Percentiles rank a stretch among this genome's conserved stretches.
These are phyloP conservation scores for Pseudovirgaria hyperparasitica DNA, from an alignment of 2,329 filamentous ascomycete species.

Conservation along the genomic window DNA sequence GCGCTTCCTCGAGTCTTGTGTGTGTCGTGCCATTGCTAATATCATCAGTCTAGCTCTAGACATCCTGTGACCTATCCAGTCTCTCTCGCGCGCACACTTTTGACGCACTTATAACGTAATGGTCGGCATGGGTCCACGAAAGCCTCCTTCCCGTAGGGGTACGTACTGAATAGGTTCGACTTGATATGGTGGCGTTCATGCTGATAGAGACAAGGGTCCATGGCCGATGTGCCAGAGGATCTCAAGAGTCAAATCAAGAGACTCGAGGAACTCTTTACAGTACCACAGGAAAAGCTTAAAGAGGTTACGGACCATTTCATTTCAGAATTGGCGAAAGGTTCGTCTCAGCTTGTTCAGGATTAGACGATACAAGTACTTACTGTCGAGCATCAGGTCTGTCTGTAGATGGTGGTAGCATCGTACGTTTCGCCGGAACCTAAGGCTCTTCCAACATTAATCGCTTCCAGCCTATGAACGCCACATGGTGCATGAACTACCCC, in stretches of 20 bases:
- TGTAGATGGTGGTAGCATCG: slow-evolving; percentile 84
- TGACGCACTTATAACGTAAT: no score
- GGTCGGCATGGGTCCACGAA: slow-evolving; percentile 52
- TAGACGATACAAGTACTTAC: slow-evolving; percentile 4
- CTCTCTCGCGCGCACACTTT: no score
- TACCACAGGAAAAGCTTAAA: slow-evolving; percentile 71
- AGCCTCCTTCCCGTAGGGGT: slow-evolving; percentile 61
- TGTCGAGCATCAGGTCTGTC: slow-evolving; percentile 49
- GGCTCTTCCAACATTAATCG: neutral
- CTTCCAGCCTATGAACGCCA: slow-evolving; percentile 85
- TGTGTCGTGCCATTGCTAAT: no score
- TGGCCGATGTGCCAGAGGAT: slow-evolving; percentile 81
- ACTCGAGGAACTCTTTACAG: slow-evolving; percentile 73
- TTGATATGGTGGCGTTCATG: slow-evolving; percentile 6
- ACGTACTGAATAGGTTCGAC: slow-evolving; percentile 27
- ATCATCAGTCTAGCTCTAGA: no score
- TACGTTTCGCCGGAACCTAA: slow-evolving; percentile 36
- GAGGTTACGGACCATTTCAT: slow-evolving; percentile 83
- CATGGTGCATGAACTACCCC: slow-evolving; percentile 89
- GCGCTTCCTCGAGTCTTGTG: no score
- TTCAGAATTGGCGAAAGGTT: slow-evolving; percentile 73
- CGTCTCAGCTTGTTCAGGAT: slow-evolving; percentile 2
- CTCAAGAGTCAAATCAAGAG: slow-evolving; percentile 68
- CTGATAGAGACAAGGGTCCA: slow-evolving; percentile 50
- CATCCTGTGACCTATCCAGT: no score